These are phyloP conservation scores for Phenoliferia sp. DNA, from an alignment of 1,284 basidiomycete genomes.

Conservation along the genomic window DNA sequence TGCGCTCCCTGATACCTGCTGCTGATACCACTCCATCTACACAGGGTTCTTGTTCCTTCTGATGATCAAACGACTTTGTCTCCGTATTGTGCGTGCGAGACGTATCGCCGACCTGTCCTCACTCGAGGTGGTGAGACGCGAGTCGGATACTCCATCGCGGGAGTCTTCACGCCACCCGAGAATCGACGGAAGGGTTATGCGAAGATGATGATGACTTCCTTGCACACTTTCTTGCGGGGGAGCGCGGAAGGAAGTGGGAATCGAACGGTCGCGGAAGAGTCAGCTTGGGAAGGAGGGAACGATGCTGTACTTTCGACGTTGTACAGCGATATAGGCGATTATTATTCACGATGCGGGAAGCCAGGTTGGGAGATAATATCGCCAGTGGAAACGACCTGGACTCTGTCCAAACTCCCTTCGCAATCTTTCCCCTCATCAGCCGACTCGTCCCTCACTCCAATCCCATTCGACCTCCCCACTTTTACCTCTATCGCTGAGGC, in stretches of 20 bases:
- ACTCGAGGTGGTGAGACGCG: background rate
- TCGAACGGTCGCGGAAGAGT: background rate
- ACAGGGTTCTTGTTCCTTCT: constrained; percentile 49
- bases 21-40: background rate
- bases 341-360: constrained; percentile 50
- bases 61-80: constrained; percentile 45
- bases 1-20: background rate
- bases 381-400: background rate
- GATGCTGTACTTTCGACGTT: constrained; percentile 53
- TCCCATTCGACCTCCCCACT: background rate
- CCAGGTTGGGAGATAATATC: background rate
- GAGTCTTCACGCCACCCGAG: constrained; percentile 50
- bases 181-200: constrained; percentile 53
- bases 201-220: constrained; percentile 52
- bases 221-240: constrained; percentile 45
- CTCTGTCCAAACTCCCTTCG: background rate
- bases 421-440: background rate
- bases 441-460: background rate
- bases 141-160: constrained; percentile 50
- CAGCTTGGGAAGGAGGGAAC: constrained; percentile 23
- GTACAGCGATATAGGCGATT: constrained; percentile 61
- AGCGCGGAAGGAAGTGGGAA: background rate
- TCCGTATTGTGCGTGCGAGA: constrained; percentile 50
- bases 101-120: constrained; percentile 40
- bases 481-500: background rate